Conservation (phyloP, 176 grass and related monocot species). For the Tillandsia fasciculata region DNA sequence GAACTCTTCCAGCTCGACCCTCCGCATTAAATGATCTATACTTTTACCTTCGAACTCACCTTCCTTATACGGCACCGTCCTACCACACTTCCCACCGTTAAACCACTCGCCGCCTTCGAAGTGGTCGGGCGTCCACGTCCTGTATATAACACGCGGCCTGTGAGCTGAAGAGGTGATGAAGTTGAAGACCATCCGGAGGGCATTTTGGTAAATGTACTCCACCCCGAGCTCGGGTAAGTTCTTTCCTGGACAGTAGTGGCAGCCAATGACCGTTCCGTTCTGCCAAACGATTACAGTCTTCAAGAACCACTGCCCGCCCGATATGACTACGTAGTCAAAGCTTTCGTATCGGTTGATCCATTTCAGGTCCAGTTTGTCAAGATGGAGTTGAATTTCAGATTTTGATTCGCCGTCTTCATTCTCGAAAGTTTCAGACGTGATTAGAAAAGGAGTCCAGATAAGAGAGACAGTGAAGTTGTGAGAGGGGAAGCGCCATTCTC, state of each 20-base stretch:
- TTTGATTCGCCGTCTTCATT: constrained; percentile 61
- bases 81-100: constrained; percentile 45
- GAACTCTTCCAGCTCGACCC: constrained; percentile 58
- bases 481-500: constrained; percentile 56
- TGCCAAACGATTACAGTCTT: constrained; percentile 56
- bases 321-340: constrained; percentile 70
- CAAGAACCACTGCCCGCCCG: constrained; percentile 92
- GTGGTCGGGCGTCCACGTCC: constrained; percentile 85
- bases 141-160: constrained; percentile 61
- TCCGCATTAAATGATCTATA: constrained; percentile 45
- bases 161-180: constrained; percentile 36
- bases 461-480: constrained; percentile 67
- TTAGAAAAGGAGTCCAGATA: constrained; percentile 70
- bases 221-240: constrained; percentile 50
- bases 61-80: constrained; percentile 50
- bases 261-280: constrained; percentile 48
- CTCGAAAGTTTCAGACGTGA: constrained; percentile 62
- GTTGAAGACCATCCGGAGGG: constrained; percentile 44
- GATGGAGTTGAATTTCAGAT: constrained; percentile 64
- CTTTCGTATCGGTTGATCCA: constrained; percentile 51
- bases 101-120: constrained; percentile 85
- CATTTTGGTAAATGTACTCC: constrained; percentile 49
- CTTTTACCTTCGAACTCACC: constrained; percentile 45
- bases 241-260: constrained; percentile 64
- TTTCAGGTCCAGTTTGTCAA: constrained; percentile 49